Base-by-base conservation (phyloP, 208 protist species). In the Sergeia podlipaevii region DNA sequence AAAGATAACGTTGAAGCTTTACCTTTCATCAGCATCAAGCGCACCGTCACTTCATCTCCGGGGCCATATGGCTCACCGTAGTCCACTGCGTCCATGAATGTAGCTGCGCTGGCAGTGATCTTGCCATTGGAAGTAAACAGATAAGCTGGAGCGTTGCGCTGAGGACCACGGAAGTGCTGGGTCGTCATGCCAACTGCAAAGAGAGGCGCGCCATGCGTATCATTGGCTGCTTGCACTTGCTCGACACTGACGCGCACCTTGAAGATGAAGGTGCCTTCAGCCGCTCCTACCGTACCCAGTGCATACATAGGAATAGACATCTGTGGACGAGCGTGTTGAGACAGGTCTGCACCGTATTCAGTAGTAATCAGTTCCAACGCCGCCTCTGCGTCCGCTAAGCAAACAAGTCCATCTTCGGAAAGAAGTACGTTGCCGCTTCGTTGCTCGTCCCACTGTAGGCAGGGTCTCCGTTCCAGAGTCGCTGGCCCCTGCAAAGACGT, bases 371-470 rank as follows among this genome's bases (percentile, higher is more conserved):
- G 41, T 17, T 47, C 13, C 26, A 74, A 52, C 13, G 74, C 74
- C 8, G 72, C 61, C 23, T 65, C 57, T 21, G 66, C 54, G 48
- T 91, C 79, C 3, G 71, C 70, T 1, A 75, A 24, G 34, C 74
- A 83, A n/a, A 48, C 52, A 4, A 26, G 58, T 30, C 79, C 84
- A 28, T 70, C 73, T 2, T 62, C 36, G 0, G 79, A 87, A 5
- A 91, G 41, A 10, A 77, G 23, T 2, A 91, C 59, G 55, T 91
- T 91, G 6, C 61, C 79, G 66, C 84, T 88, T 15, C 60, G 64
- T 26, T 58, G 42, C 17, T 55, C 32, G 51, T 85, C 76, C 76
- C 76, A 91, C 13, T 50, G 51, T 20, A 84, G 51, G 7, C 56
- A 55, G 2, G 57, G 59, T 10, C 30, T 27, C 4, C 24, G 17